These are phyloP conservation scores for Chytriomyces hyalinus DNA, from an alignment of 192 early-diverging fungal genomes.

Conservation along the genomic window DNA sequence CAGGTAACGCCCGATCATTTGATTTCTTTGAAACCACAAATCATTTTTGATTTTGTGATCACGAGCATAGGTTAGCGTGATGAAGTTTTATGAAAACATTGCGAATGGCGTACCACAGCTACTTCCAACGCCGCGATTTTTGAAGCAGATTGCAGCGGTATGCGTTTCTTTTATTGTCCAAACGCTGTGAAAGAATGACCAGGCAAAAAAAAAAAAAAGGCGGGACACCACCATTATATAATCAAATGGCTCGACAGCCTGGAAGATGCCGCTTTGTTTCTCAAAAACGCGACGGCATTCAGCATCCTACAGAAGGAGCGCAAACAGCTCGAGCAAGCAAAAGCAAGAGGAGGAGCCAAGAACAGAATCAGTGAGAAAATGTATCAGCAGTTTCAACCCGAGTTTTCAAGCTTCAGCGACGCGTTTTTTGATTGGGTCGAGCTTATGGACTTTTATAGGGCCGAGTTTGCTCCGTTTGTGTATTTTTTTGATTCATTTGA, in stretches of 20 bases:
- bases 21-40: background rate
- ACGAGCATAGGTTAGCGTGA: slow-evolving; percentile 5
- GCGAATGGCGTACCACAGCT: slow-evolving; percentile 29
- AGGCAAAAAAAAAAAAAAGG: background rate
- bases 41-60: background rate
- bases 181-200: background rate
- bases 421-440: slow-evolving; percentile 9
- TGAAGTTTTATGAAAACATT: slow-evolving; percentile 42
- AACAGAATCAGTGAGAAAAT: background rate
- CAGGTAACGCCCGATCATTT: background rate
- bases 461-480: slow-evolving; percentile 32
- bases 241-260: slow-evolving; percentile 22
- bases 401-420: no score
- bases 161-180: background rate
- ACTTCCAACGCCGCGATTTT: slow-evolving; percentile 27
- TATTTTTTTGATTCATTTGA: slow-evolving; percentile 33
- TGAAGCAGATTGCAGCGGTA: slow-evolving; percentile 2
- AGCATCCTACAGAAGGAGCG: background rate
- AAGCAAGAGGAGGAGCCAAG: background rate
- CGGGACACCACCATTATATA: slow-evolving; percentile 28
- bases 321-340: background rate
- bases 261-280: background rate
- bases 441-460: slow-evolving; percentile 25
- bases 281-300: background rate
- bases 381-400: background rate